Evolutionary conservation across 139 green algal genomes (phyloP).

Genomic region (Micractinium sp.): DNA sequence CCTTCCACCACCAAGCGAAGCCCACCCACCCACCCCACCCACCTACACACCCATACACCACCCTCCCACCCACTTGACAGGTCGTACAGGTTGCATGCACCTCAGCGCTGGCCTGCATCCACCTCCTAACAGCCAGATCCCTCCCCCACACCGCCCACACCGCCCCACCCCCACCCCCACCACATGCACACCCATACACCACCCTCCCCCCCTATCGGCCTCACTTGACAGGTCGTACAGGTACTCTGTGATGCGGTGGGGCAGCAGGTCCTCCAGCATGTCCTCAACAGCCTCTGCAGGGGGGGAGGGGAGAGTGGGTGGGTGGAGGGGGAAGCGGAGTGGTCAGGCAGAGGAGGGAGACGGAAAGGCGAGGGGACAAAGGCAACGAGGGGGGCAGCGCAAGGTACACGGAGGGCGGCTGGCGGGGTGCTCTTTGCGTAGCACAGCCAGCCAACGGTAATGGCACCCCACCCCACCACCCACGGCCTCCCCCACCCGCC

Average conservation of each 20-base stretch:
- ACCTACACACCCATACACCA: background rate
- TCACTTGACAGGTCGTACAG: slow-evolving; percentile 85
- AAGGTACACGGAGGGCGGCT: no score
- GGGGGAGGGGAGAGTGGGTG: background rate
- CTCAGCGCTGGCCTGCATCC: background rate
- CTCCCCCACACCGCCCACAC: background rate
- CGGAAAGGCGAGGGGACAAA: no score
- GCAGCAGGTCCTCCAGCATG: slow-evolving; percentile 82
- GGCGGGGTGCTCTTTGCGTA: no score
- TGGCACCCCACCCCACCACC: background rate
- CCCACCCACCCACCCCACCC: background rate
- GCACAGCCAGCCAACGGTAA: background rate
- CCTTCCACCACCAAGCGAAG: no score
- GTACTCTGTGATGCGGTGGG: slow-evolving; percentile 94
- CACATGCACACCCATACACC: background rate
- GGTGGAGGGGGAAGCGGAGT: background rate
- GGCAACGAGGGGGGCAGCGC: background rate
- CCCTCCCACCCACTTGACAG: background rate
- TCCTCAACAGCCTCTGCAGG: slow-evolving; percentile 84
- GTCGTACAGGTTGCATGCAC: slow-evolving; percentile 84
- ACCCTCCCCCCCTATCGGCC: no score
- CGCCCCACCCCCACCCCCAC: background rate
- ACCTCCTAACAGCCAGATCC: background rate
- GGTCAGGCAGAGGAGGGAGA: background rate
- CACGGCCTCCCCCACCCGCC: background rate